These are phyloP conservation scores for Trifolium fragiferum DNA, from an alignment of 306 rosid species.

Conservation along the genomic window DNA sequence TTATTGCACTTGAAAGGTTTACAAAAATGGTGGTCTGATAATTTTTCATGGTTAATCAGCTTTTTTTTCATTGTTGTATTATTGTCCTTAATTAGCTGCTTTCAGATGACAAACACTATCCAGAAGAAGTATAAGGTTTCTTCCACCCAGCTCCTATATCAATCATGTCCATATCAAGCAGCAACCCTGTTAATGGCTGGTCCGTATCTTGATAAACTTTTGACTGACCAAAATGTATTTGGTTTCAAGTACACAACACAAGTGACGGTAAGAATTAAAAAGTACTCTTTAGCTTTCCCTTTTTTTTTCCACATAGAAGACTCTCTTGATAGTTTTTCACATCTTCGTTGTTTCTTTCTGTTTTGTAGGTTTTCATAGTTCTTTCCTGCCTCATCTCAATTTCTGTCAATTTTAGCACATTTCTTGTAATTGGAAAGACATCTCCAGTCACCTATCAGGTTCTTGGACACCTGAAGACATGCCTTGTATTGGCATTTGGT, in stretches of 20 bases:
- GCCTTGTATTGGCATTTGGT: slow-evolving; percentile 90
- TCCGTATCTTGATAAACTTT: slow-evolving; percentile 81
- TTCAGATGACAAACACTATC: slow-evolving; percentile 97
- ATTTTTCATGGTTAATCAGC: not conserved
- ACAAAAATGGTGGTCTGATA: slow-evolving; percentile 27
- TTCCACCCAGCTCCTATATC: slow-evolving; percentile 95
- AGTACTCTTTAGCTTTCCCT: slow-evolving; percentile 1
- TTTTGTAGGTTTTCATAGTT: slow-evolving; percentile 73
- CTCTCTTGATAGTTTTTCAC: not conserved
- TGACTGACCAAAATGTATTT: slow-evolving; percentile 80
- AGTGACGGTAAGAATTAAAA: slow-evolving; percentile 81
- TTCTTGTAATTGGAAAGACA: slow-evolving; percentile 94
- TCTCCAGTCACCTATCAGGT: slow-evolving; percentile 98
- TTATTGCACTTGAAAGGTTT: slow-evolving; percentile 12
- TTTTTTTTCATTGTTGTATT: slow-evolving; percentile 25
- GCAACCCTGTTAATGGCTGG: slow-evolving; percentile 83
- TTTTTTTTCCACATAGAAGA: not conserved
- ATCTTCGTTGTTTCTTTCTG: slow-evolving; percentile 29
- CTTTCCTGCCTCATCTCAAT: slow-evolving; percentile 92
- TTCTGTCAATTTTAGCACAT: slow-evolving; percentile 95
- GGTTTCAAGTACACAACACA: slow-evolving; percentile 83
- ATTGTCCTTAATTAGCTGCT: slow-evolving; percentile 64
- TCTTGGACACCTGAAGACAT: slow-evolving; percentile 96
- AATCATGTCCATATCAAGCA: slow-evolving; percentile 90
- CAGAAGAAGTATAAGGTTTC: slow-evolving; percentile 95